These are phyloP conservation scores for Pyrus communis DNA, from an alignment of 306 rosid species.

Conservation along the genomic window DNA sequence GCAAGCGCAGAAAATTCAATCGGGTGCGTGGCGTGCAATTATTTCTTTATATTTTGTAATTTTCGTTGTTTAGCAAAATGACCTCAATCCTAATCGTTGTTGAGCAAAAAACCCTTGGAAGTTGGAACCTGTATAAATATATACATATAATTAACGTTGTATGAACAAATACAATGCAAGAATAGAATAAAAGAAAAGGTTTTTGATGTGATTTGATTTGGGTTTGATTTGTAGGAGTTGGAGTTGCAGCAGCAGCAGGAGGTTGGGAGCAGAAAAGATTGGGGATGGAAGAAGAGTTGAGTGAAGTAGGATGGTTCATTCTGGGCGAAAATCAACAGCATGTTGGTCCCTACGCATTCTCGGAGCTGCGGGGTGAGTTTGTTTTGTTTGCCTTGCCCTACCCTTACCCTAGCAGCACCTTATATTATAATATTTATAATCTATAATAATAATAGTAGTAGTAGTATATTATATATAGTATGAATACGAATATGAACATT, in stretches of 20 bases:
- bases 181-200: not conserved
- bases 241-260: not conserved
- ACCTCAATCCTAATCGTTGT: not conserved
- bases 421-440: not conserved
- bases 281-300: conserved; percentile 14
- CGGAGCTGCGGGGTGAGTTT: conserved; percentile 80
- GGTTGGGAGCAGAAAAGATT: conserved; percentile 14
- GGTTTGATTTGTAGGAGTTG: not conserved
- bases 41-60: not conserved
- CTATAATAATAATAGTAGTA: not conserved
- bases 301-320: conserved; percentile 75
- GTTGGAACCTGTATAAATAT: not conserved
- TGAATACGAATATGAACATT: not conserved
- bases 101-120: not conserved
- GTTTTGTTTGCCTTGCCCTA: not conserved
- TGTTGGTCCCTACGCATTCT: conserved; percentile 69
- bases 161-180: not conserved
- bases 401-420: not conserved
- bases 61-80: not conserved
- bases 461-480: not conserved
- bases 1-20: not conserved
- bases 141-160: not conserved
- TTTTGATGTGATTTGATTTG: not conserved
- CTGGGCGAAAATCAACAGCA: conserved; percentile 76
- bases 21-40: not conserved